These are phyloP conservation scores for Cytidiella melzeri DNA, from an alignment of 768 basidiomycete species.

Conservation along the genomic window DNA sequence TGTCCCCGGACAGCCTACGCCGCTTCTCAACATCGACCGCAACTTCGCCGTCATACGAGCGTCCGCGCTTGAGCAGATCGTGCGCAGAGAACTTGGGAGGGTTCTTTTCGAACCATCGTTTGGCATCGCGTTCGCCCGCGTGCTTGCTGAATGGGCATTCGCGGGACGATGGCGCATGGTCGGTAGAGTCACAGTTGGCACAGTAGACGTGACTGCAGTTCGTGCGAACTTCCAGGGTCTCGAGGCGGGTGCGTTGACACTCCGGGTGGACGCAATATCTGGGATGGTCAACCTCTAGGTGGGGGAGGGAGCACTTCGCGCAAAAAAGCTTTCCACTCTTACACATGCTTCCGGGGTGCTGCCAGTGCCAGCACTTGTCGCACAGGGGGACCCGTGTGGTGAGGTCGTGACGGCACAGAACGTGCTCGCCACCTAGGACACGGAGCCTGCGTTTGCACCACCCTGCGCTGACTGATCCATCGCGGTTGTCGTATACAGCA, in stretches of 20 bases:
- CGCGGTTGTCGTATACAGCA: too few species aligned
- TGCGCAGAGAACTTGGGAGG: constrained; percentile 3
- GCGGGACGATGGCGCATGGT: constrained; percentile 3
- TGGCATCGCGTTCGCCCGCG: background rate
- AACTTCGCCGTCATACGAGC: constrained; percentile 1
- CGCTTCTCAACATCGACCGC: too few species aligned
- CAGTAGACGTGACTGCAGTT: constrained; percentile 3
- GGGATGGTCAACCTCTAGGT: too few species aligned
- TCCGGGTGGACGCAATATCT: constrained; percentile 1
- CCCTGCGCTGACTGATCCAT: background rate
- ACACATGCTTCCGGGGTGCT: constrained; percentile 3
- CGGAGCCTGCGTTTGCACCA: constrained; percentile 6
- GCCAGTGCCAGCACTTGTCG: too few species aligned
- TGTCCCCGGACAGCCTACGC: background rate
- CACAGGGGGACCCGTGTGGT: constrained; percentile 5
- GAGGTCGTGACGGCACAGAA: background rate
- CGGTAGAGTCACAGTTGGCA: constrained; percentile 5
- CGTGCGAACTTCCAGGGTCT: background rate
- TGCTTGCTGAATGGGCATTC: constrained; percentile 7
- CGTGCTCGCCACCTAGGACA: background rate
- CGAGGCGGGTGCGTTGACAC: background rate
- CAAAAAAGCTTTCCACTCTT: background rate
- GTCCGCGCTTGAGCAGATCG: background rate
- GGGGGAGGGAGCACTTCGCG: constrained; percentile 2
- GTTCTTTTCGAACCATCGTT: constrained; percentile 3